Base-by-base conservation (phyloP, 1,139 yeast genomes). In the Citeromyces siamensis region DNA sequence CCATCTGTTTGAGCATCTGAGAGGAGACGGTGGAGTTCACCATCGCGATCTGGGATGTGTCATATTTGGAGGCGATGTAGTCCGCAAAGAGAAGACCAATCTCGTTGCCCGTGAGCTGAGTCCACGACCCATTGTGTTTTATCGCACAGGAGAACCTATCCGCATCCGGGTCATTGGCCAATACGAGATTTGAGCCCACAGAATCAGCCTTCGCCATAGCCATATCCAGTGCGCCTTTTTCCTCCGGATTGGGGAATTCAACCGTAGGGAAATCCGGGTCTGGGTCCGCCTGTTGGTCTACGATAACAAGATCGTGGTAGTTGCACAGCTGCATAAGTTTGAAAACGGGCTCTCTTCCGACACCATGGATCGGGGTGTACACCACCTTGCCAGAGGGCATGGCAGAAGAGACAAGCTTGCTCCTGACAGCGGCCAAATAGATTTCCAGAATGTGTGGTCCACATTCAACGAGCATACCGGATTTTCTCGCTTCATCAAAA, bases 161-260 rank as follows among this genome's bases (percentile, higher is more conserved):
- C 1, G 97, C 98, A 57, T 90, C 97, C 0, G 98, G 97, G 51
- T 90, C 98, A 53, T 80, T 88, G 2, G 96, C 95, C 5, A 90
- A 48, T 2, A 88, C 90, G 33, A 86, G 53, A 5, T 60, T 53
- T 22, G 70, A 53, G 1, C 48, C 49, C 34, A 64, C 61, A 1
- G 62, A 59, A n/a, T 68, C 64, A 1, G 86, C 90, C 2, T 59
- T 53, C 12, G 53, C 41, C 21, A 78, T 77, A 0, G 95, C 90
- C 37, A 79, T 51, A 44, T 76, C 81, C 41, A 90, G 62, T 0
- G 97, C 97, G 2, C 96, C 96, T 43, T 75, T 72, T 51, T 90
- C 98, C 56, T 90, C 98, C 0, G 98, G 98, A 49, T 90, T 90
- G 3, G 98, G 98, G 51, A 90, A 90, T 35, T 58, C 59, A 6